Base-by-base conservation (phyloP, 768 basidiomycete species). In the Tylopilus sp. region DNA sequence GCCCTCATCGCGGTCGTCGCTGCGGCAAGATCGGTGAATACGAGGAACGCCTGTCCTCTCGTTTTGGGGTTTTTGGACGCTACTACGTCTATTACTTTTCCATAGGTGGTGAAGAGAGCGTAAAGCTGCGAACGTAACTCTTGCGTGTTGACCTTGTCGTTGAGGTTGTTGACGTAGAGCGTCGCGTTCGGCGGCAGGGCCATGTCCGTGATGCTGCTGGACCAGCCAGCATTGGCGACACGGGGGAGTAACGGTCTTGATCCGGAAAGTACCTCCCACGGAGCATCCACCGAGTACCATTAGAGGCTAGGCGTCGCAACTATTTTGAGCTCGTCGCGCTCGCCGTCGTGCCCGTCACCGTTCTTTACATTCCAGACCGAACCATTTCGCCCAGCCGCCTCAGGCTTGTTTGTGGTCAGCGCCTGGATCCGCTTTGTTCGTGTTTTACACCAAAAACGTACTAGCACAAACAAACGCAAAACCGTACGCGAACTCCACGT, bases 31-130 rank as follows among this genome's bases (percentile, higher is more conserved):
- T 98, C 96, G 46, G 83, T 81, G 73, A 97, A 98, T 63, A 96
- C 93, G 65, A 98, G 85, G 72, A 97, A 98, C 2, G 96, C 96
- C 72, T 97, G 94, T 21, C 94, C 95, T 58, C 87, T 82, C 86
- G 90, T 92, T 71, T 86, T 89, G 53, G 82, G 74, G 66, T 78
- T 82, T 71, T 96, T 94, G 24, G 87, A 84, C 22, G 95, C 94
- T 53, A 98, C 82, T 54, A 98, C 84, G 69, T 98, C 96, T 76
- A 98, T 83, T 53, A 98, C 77, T 68, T 86, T 89, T 68, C 96
- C 96, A 73, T 97, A 90, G 40, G 94, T 89, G 9, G 88, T 87
- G 76, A 98, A 98, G 45, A 98, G 82, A 25, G 87, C 85, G 66
- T 85, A 92, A 2, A 98, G 78, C 73, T 92, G 89, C 11, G 74